Evolutionary conservation across 2,329 filamentous ascomycete genomes (phyloP).

Genomic region (Thyridium curvatum): DNA sequence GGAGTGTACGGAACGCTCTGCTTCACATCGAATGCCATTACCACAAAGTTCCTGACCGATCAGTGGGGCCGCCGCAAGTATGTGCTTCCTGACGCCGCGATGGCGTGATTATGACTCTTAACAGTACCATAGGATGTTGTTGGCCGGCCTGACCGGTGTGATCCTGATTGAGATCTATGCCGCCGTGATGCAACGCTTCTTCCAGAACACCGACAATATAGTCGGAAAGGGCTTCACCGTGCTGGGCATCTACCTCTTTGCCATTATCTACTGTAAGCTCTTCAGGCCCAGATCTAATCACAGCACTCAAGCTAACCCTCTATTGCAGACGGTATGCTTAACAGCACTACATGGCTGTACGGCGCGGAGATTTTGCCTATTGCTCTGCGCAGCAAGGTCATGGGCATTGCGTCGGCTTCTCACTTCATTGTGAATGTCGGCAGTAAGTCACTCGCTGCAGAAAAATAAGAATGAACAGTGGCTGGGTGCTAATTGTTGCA

Average conservation of each 20-base stretch:
- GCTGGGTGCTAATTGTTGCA: too few species aligned
- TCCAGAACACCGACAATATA: slow-evolving; percentile 46
- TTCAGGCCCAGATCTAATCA: neutral
- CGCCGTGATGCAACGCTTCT: slow-evolving; percentile 49
- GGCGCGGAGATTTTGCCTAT: slow-evolving; percentile 51
- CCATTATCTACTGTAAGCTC: slow-evolving; percentile 43
- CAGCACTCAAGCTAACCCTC: slow-evolving; percentile 11
- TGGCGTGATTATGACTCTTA: neutral
- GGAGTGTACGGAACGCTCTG: slow-evolving; percentile 47
- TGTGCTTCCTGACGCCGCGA: slow-evolving; percentile 5
- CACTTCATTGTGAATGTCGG: slow-evolving; percentile 50
- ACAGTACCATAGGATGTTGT: slow-evolving; percentile 36
- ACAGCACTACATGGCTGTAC: slow-evolving; percentile 48
- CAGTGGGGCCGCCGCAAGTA: slow-evolving; percentile 52
- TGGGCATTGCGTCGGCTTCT: slow-evolving; percentile 45
- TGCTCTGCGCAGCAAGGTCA: slow-evolving; percentile 44
- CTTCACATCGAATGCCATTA: slow-evolving; percentile 42
- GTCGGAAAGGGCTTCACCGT: slow-evolving; percentile 53
- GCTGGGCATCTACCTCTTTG: slow-evolving; percentile 52
- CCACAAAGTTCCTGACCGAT: slow-evolving; percentile 45
- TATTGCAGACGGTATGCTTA: slow-evolving; percentile 38
- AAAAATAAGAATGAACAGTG: too few species aligned
- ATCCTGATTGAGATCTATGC: slow-evolving; percentile 51
- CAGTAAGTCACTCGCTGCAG: slow-evolving; percentile 1
- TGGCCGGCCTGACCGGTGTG: slow-evolving; percentile 42